Evolutionary conservation across 2,329 filamentous ascomycete genomes (phyloP).

Genomic region (Ophiosphaerella herpotricha): DNA sequence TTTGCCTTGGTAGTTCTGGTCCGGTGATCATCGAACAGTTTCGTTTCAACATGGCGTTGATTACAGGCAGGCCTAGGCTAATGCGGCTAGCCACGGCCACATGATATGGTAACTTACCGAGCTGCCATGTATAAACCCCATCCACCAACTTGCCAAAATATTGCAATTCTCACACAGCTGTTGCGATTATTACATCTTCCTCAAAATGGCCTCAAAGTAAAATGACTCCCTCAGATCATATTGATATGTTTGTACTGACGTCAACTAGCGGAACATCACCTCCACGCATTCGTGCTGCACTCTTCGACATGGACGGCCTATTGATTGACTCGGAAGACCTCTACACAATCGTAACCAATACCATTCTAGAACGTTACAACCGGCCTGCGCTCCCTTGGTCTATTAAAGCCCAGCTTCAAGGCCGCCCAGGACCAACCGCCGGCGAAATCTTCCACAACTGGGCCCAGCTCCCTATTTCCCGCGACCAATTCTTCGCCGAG

Average conservation of each 20-base stretch:
- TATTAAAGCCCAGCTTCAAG: slow-evolving; percentile 87
- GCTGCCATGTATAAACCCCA: too few species aligned
- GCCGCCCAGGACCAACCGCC: slow-evolving; percentile 63
- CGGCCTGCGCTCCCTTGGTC: slow-evolving; percentile 83
- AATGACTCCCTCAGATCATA: background rate
- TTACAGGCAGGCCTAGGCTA: background rate
- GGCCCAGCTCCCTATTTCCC: slow-evolving; percentile 80
- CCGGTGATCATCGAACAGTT: too few species aligned
- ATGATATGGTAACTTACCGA: slow-evolving; percentile 1
- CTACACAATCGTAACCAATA: slow-evolving; percentile 84
- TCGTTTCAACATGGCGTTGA: too few species aligned
- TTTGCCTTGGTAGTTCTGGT: too few species aligned
- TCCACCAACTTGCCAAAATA: too few species aligned
- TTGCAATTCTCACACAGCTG: too few species aligned
- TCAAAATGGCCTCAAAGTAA: slow-evolving; percentile 22
- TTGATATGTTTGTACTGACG: background rate
- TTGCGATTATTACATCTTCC: background rate
- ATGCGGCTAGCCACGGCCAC: background rate
- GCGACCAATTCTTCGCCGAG: slow-evolving; percentile 67
- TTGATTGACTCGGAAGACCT: slow-evolving; percentile 91
- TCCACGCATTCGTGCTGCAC: slow-evolving; percentile 85
- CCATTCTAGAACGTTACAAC: slow-evolving; percentile 74
- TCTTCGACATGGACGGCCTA: slow-evolving; percentile 99
- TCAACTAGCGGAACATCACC: slow-evolving; percentile 23
- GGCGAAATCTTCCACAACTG: slow-evolving; percentile 72